These are phyloP conservation scores for Aspergillus viridinutans DNA, from an alignment of 2,329 filamentous ascomycete genomes.

Conservation along the genomic window DNA sequence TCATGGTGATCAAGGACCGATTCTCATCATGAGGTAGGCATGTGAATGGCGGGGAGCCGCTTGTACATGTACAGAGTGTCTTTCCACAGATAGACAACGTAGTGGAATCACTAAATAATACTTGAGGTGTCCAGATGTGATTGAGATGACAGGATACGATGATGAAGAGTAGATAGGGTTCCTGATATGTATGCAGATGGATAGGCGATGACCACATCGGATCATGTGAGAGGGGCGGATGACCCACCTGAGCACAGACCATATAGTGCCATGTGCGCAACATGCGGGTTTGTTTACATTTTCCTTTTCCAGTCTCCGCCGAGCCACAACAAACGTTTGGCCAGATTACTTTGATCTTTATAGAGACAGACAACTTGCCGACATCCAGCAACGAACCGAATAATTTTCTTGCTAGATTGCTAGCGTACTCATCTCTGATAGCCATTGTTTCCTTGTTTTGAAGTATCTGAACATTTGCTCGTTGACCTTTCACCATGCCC, in stretches of 20 bases:
- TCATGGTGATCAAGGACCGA: constrained; percentile 26
- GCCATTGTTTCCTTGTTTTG: background rate
- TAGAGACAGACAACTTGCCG: background rate
- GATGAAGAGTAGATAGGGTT: background rate
- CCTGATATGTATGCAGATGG: background rate
- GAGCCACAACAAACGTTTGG: constrained; percentile 13
- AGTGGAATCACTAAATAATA: background rate
- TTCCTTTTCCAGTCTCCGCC: constrained; percentile 19
- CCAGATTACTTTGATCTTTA: constrained; percentile 1
- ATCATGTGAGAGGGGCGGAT: constrained; percentile 27
- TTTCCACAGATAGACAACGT: background rate
- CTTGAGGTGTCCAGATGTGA: background rate
- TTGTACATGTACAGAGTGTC: background rate
- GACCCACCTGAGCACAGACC: constrained; percentile 11
- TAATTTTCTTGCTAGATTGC: background rate
- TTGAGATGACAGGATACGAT: background rate
- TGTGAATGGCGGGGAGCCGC: background rate
- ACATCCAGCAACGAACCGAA: background rate
- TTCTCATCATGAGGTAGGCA: constrained; percentile 10
- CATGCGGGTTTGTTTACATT: constrained; percentile 29
- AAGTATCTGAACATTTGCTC: background rate
- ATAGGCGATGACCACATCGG: constrained; percentile 13
- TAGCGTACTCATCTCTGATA: background rate
- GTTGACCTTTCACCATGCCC: constrained; percentile 43
- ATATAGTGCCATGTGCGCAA: constrained; percentile 13